A percentile compares a stretch with the other conserved stretches of the same genome.
These are phyloP conservation scores for Zea mays DNA, from an alignment of 176 grass and related monocot species.

Conservation along the genomic window Zm-B73-REFERENCE-NAM-5.0 NC_050104.1:32138001-32138500, in stretches of 20 bases:
- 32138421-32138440: neutral
- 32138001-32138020: slow-evolving; percentile 21
- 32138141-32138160: slow-evolving; percentile 67
- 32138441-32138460: neutral
- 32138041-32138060: slow-evolving; percentile 18
- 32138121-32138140: slow-evolving; percentile 78
- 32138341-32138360: neutral
- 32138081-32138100: slow-evolving; percentile 39
- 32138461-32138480: neutral
- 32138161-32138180: slow-evolving; percentile 52
- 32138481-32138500: neutral
- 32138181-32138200: slow-evolving; percentile 82
- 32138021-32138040: slow-evolving; percentile 19
- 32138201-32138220: slow-evolving; percentile 79
- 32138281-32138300: slow-evolving; percentile 34
- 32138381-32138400: neutral
- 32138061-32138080: slow-evolving; percentile 35
- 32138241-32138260: slow-evolving; percentile 46
- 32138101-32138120: slow-evolving; percentile 96
- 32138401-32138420: neutral
- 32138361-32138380: slow-evolving; percentile 4
- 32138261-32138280: slow-evolving; percentile 90
- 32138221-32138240: slow-evolving; percentile 84
- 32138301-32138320: slow-evolving; percentile 21
- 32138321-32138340: slow-evolving; percentile 14